Evolutionary conservation across 2,329 filamentous ascomycete species (phyloP).

Genomic region (Boeremia exigua): DNA sequence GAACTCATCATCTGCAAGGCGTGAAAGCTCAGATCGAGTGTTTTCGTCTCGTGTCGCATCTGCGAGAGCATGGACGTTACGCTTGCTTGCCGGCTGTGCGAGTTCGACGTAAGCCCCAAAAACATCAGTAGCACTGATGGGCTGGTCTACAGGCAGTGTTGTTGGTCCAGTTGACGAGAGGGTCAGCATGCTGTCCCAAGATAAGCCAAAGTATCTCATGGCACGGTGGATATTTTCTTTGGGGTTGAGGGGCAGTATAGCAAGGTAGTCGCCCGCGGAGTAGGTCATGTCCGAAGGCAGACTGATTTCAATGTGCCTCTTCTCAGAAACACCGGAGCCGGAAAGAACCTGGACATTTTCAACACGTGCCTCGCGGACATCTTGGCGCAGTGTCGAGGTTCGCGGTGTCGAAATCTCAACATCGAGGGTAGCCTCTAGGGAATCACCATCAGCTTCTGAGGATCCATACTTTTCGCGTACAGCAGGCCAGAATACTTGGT

Average conservation of each 20-base stretch:
- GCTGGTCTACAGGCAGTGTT: conserved; percentile 66
- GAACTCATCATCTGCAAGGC: conserved; percentile 53
- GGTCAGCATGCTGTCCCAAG: conserved; percentile 71
- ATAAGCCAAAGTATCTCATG: conserved; percentile 68
- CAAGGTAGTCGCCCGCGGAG: conserved; percentile 76
- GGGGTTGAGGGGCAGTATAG: conserved; percentile 74
- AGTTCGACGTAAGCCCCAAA: conserved; percentile 76
- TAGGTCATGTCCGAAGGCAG: conserved; percentile 63
- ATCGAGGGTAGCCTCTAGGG: conserved; percentile 36
- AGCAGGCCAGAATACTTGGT: conserved; percentile 47
- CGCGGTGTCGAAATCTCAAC: conserved; percentile 45
- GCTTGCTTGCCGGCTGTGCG: conserved; percentile 73
- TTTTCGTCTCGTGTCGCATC: conserved; percentile 58
- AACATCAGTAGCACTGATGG: conserved; percentile 67
- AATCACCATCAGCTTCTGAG: conserved; percentile 29
- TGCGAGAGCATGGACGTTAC: conserved; percentile 59
- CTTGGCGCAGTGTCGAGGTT: conserved; percentile 45
- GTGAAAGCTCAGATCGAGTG: conserved; percentile 57
- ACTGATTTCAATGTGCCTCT: conserved; percentile 53
- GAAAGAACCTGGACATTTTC: conserved; percentile 42
- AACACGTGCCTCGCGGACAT: conserved; percentile 46
- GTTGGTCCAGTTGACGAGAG: conserved; percentile 68
- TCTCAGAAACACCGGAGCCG: conserved; percentile 32
- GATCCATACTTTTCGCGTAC: conserved; percentile 42
- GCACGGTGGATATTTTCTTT: conserved; percentile 66